A percentile compares a stretch with the other conserved stretches of the same genome.
Evolutionary conservation across 2,329 filamentous ascomycete genomes (phyloP).

Genomic region (Salinomyces thailandicus): DNA sequence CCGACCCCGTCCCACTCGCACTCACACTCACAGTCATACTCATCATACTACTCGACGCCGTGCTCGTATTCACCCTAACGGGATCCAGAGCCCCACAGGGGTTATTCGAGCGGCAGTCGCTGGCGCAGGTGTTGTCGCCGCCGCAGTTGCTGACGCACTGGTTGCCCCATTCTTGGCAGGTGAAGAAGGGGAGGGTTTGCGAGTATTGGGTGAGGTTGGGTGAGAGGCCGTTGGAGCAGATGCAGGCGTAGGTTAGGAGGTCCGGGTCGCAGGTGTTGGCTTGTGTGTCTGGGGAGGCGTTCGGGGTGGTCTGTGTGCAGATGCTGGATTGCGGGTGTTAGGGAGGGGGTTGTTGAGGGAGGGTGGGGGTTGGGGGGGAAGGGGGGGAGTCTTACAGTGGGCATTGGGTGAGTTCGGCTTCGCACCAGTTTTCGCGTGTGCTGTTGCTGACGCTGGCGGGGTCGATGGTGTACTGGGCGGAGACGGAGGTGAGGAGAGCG

Average conservation of each 20-base stretch:
- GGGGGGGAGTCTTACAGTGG: constrained; percentile 34
- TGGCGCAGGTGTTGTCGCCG: constrained; percentile 47
- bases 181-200: constrained; percentile 66
- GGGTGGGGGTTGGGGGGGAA: background rate
- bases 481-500: constrained; percentile 40
- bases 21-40: background rate
- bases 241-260: constrained; percentile 56
- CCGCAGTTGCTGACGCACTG: constrained; percentile 49
- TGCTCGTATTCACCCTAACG: constrained; percentile 46
- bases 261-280: constrained; percentile 56
- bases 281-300: constrained; percentile 32
- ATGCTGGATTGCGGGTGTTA: constrained; percentile 33
- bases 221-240: constrained; percentile 55
- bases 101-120: constrained; percentile 52
- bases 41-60: constrained; percentile 37
- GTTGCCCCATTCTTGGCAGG: constrained; percentile 60
- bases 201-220: constrained; percentile 70
- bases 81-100: constrained; percentile 64
- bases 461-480: constrained; percentile 49
- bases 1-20: constrained; percentile 28
- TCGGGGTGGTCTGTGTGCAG: constrained; percentile 51
- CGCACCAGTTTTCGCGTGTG: constrained; percentile 48
- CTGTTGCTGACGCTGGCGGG: constrained; percentile 47
- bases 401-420: constrained; percentile 51
- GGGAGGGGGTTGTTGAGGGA: background rate